A percentile compares a stretch with the other conserved stretches of the same genome.
These are phyloP conservation scores for Prosopis cineraria DNA, from an alignment of 306 rosid genomes.

Conservation along the genomic window DNA sequence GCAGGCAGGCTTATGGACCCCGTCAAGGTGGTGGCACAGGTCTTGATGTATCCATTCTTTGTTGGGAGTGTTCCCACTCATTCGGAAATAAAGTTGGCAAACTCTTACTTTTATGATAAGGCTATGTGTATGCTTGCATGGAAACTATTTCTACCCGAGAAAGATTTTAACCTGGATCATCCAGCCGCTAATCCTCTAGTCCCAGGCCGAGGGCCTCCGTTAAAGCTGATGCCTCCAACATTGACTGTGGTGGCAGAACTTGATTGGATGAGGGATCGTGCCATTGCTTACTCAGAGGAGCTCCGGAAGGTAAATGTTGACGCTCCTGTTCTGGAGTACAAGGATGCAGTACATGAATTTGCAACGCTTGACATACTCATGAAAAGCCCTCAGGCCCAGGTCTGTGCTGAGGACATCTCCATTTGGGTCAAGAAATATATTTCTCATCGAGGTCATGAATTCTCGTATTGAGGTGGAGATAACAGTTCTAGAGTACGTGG, in stretches of 20 bases:
- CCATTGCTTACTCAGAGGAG: constrained; percentile 97
- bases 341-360: constrained; percentile 94
- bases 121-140: constrained; percentile 91
- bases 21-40: constrained; percentile 89
- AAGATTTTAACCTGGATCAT: constrained; percentile 84
- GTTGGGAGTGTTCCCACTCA: constrained; percentile 83
- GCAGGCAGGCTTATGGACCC: constrained; percentile 86
- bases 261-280: constrained; percentile 98
- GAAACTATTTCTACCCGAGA: constrained; percentile 90
- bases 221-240: constrained; percentile 94
- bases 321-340: constrained; percentile 88
- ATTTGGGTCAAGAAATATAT: constrained; percentile 92
- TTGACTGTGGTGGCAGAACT: constrained; percentile 96
- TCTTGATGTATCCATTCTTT: constrained; percentile 87
- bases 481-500: constrained; percentile 31
- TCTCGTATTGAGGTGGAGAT: constrained; percentile 72
- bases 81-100: constrained; percentile 89
- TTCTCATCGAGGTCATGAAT: constrained; percentile 92
- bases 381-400: constrained; percentile 94
- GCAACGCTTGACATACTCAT: constrained; percentile 91
- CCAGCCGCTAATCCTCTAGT: constrained; percentile 91
- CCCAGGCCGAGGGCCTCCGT: constrained; percentile 71
- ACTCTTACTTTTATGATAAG: constrained; percentile 93
- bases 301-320: constrained; percentile 90
- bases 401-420: constrained; percentile 91